Percentiles rank a stretch among this genome's conserved stretches.
Evolutionary conservation across 805 yeast genomes (phyloP).

Genomic region (Monosporozyma aquatica): DNA sequence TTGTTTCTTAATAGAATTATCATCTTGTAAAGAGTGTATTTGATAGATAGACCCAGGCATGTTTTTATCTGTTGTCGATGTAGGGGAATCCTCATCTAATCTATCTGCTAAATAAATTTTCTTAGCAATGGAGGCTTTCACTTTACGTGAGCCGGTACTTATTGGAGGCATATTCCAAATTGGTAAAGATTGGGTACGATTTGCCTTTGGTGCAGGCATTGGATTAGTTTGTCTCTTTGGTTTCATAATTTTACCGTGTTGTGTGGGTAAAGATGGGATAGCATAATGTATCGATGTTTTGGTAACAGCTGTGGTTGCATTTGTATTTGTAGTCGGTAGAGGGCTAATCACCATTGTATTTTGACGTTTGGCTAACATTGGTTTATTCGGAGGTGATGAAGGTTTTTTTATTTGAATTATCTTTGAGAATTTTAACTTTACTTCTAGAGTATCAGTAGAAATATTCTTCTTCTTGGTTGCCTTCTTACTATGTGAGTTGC

Average conservation of each 20-base stretch:
- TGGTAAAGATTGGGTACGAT: constrained; percentile 38
- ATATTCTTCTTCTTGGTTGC: constrained; percentile 4
- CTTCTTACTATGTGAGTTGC: constrained; percentile 12
- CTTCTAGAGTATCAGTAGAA: constrained; percentile 25
- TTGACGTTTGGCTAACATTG: constrained; percentile 1
- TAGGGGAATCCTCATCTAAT: constrained; percentile 16
- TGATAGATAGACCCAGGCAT: constrained; percentile 12
- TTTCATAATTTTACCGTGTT: constrained; percentile 2
- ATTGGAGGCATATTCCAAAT: constrained; percentile 25
- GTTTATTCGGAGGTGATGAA: not conserved
- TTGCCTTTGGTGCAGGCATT: constrained; percentile 40
- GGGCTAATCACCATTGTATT: not conserved
- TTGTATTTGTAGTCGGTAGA: not conserved
- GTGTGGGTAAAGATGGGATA: constrained; percentile 1
- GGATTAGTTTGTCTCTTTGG: constrained; percentile 32
- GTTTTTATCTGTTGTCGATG: not conserved
- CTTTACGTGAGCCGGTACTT: constrained; percentile 5
- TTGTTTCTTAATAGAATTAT: constrained; percentile 19
- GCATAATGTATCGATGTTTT: constrained; percentile 1
- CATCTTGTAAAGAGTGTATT: constrained; percentile 20
- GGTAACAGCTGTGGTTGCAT: not conserved
- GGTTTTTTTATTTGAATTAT: constrained; percentile 10
- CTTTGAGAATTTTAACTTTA: constrained; percentile 27
- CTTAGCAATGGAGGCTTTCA: constrained; percentile 28
- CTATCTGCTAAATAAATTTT: constrained; percentile 29